phyloP scores from a whole-genome alignment of 139 green algal species.

The Chlamydomonas sphaeroides region DNA sequence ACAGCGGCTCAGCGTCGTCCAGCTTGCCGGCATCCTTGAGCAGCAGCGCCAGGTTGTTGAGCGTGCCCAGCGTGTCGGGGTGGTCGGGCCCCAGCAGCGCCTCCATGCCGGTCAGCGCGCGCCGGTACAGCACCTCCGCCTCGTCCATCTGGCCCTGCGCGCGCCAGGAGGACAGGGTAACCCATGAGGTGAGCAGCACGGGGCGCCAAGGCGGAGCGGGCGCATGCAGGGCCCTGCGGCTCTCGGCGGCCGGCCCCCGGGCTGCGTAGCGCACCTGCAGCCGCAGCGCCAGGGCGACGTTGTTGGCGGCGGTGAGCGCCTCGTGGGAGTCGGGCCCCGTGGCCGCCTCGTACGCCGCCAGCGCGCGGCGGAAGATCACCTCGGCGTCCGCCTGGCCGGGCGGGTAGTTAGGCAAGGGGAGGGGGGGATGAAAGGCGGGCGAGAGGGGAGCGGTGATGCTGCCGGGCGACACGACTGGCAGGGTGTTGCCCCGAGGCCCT shows the following conservation, averaged over 20 bases:
- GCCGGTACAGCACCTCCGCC: not conserved
- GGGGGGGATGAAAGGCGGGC: too few species aligned
- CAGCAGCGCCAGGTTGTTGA: conserved; percentile 38
- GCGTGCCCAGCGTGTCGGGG: conserved; percentile 1
- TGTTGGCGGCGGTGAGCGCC: conserved; percentile 2
- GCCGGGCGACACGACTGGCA: too few species aligned
- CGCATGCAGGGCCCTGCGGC: too few species aligned
- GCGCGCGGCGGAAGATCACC: not conserved
- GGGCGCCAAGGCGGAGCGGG: too few species aligned
- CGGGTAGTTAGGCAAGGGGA: too few species aligned
- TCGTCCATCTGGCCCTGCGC: not conserved
- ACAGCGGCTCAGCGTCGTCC: conserved; percentile 30
- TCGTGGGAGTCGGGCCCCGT: not conserved
- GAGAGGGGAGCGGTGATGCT: too few species aligned
- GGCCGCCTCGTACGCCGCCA: conserved; percentile 28
- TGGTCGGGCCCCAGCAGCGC: conserved; percentile 5
- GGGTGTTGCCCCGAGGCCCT: too few species aligned
- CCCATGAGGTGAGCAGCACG: too few species aligned
- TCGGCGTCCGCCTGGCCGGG: conserved; percentile 9
- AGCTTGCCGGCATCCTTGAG: conserved; percentile 13
- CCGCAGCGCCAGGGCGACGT: conserved; percentile 23
- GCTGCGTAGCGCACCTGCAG: too few species aligned
- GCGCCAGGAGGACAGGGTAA: not conserved
- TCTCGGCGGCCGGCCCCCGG: too few species aligned
- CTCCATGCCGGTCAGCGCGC: conserved; percentile 18